These are phyloP conservation scores for Periglandula ipomoeae DNA, from an alignment of 2,329 filamentous ascomycete genomes.

Conservation along the genomic window DNA sequence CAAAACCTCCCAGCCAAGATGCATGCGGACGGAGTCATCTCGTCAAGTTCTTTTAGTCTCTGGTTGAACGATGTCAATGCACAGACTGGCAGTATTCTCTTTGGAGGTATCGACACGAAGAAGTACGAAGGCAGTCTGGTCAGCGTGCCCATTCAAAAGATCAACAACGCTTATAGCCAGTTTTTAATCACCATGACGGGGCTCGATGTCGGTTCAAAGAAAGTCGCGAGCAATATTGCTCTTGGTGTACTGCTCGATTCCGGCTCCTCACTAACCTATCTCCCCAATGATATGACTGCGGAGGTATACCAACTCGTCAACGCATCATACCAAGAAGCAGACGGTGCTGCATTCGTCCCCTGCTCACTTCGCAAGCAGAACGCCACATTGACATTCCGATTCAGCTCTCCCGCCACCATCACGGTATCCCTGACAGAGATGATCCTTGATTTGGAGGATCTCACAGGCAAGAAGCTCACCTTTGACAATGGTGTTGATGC, in stretches of 20 bases:
- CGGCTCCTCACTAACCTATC: slow-evolving; percentile 57
- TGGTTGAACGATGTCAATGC: slow-evolving; percentile 66
- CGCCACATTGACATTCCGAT: slow-evolving; percentile 39
- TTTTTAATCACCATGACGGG: slow-evolving; percentile 62
- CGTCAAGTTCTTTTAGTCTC: slow-evolving; percentile 61
- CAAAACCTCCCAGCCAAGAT: slow-evolving; percentile 61
- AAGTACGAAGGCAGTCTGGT: slow-evolving; percentile 54
- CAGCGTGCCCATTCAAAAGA: slow-evolving; percentile 57
- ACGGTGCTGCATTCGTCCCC: slow-evolving; percentile 52
- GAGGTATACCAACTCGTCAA: slow-evolving; percentile 49
- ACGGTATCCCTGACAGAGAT: slow-evolving; percentile 50
- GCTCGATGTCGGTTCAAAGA: slow-evolving; percentile 34
- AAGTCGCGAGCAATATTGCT: slow-evolving; percentile 38
- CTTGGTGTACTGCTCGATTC: slow-evolving; percentile 62
- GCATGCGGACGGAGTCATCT: slow-evolving; percentile 49
- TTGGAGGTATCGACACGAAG: slow-evolving; percentile 63
- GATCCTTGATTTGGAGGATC: slow-evolving; percentile 41
- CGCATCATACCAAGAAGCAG: slow-evolving; percentile 45
- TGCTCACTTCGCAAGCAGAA: slow-evolving; percentile 39
- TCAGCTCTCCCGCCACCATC: slow-evolving; percentile 41
- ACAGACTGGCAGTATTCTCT: slow-evolving; percentile 58
- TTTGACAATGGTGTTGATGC: slow-evolving; percentile 45
- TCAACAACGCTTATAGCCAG: slow-evolving; percentile 43
- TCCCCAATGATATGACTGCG: slow-evolving; percentile 46
- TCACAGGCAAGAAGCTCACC: slow-evolving; percentile 35